Evolutionary conservation across 768 basidiomycete species (phyloP).

Genomic region (Pleurotus platypus): DNA sequence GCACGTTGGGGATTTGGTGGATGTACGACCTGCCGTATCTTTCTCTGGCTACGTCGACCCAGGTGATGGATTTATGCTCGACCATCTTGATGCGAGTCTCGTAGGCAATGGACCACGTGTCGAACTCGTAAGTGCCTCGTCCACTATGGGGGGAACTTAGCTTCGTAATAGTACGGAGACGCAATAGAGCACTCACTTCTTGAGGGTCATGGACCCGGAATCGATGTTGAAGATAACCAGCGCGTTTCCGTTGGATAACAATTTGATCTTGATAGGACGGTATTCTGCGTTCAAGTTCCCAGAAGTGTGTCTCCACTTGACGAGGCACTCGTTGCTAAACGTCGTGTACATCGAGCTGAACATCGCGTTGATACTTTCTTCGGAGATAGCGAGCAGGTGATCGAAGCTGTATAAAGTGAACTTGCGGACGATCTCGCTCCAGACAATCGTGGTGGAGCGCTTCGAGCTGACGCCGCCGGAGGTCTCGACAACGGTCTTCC

Average conservation of each 20-base stretch:
- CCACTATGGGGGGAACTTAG: not conserved
- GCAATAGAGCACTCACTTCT: not conserved
- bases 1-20: not conserved
- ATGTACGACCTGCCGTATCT: not conserved
- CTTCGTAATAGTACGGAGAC: not conserved
- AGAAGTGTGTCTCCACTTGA: not conserved
- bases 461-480: not conserved
- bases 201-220: not conserved
- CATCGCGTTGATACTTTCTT: constrained; percentile 9
- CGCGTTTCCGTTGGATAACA: constrained; percentile 8
- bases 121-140: not conserved
- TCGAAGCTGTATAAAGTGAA: constrained; percentile 7
- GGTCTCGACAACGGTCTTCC: not conserved
- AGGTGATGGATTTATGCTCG: not conserved
- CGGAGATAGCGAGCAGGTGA: constrained; percentile 9
- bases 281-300: constrained; percentile 6
- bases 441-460: not conserved
- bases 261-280: constrained; percentile 3
- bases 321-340: not conserved
- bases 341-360: constrained; percentile 3
- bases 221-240: constrained; percentile 11
- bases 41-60: not conserved
- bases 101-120: constrained; percentile 1
- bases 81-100: constrained; percentile 5
- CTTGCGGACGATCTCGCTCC: constrained; percentile 8